phyloP scores from a whole-genome alignment of 768 basidiomycete species.

The Termitomyces sp. region DNA sequence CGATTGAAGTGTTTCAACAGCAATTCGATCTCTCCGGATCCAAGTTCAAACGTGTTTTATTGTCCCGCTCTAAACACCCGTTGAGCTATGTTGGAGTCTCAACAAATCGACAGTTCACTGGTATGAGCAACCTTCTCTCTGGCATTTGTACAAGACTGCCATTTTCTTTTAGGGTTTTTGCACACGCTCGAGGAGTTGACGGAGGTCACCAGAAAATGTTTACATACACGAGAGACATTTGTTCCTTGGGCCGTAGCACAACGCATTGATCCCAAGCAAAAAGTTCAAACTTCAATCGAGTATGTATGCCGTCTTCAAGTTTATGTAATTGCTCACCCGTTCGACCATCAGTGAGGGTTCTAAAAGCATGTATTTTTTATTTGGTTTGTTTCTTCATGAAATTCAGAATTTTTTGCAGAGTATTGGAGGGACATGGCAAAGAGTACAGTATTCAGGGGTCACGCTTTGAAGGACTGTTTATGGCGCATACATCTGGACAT shows the following conservation, averaged over 20 bases:
- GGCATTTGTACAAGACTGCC: background rate
- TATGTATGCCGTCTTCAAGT: background rate
- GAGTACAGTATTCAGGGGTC: background rate
- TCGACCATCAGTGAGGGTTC: background rate
- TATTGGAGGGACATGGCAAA: constrained; percentile 3
- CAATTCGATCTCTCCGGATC: background rate
- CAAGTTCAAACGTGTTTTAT: background rate
- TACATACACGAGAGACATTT: background rate
- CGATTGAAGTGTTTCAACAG: background rate
- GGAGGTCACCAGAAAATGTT: background rate
- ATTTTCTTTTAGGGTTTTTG: background rate
- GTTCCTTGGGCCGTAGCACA: constrained; percentile 4
- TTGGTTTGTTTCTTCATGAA: background rate
- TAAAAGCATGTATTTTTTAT: background rate
- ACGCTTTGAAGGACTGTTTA: constrained; percentile 1
- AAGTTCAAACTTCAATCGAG: background rate
- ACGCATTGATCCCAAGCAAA: constrained; percentile 1
- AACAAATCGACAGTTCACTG: background rate
- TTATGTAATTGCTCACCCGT: background rate
- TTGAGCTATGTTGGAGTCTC: background rate
- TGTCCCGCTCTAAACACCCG: background rate
- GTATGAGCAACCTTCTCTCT: background rate
- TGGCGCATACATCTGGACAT: constrained; percentile 14
- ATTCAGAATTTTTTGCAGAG: background rate
- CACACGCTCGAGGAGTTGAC: background rate